Evolutionary conservation across 257 asterid genomes (phyloP), one percentile per base, ranked within the genome.

Genomic region (Przewalskia tangutica): DNA sequence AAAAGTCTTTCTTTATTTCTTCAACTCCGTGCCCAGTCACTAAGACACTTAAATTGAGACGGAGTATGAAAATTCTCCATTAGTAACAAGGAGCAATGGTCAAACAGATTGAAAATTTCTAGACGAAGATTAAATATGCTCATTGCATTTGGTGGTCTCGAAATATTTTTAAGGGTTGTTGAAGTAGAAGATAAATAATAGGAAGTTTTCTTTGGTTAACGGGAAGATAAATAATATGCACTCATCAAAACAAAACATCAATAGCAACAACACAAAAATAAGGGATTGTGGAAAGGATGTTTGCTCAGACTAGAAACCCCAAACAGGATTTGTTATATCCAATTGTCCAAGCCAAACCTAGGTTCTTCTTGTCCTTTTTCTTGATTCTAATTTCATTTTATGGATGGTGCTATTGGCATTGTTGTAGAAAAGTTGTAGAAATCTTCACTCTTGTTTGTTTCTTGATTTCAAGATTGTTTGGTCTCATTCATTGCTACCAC

Each of bases 401-500:
- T 73, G 36, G 78, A 50, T 48, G 62, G 14, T 50, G 13, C 32
- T 27, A 2, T 27, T 27, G 32, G 32, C 32, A 27, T 75, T 73
- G 42, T 23, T 75, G 62, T 46, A 73, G 62, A 75, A 75, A 75
- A 50, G 27, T 27, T 14, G 4, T 27, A 73, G 44, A 71, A 75
- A 50, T 75, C 62, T 75, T 75, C 40, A 75, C 46, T 53, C 79
- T 55, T 3, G 48, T 66, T 54, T 83, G 48, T 71, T 46, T 34
- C 55, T 32, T 79, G 68, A 71, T 85, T 80, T 60, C 67, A 59
- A 54, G 9, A 81, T 67, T 79, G 75, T 51, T 71, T 86, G 65
- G 85, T 88, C 63, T 75, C 38, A 75, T 48, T 75, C 80, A 50
- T 75, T 75, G 80, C 62, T 75, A 20, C 46, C 62, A 14, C 80